Evolutionary conservation across 345 rosid species (phyloP).

Genomic region (Hibiscus mutabilis): DNA sequence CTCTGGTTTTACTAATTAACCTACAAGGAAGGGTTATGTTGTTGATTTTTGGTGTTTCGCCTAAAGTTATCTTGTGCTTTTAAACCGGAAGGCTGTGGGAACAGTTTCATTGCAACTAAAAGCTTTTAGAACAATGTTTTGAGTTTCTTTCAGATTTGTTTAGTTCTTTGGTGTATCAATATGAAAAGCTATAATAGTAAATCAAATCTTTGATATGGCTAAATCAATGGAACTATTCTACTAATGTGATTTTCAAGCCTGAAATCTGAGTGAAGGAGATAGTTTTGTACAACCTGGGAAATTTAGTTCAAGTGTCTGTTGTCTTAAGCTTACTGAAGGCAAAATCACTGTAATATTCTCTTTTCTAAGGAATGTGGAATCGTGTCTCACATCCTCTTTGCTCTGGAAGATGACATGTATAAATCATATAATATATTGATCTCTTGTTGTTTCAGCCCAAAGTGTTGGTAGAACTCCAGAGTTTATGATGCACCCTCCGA

Average conservation of each 20-base stretch:
- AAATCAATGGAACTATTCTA: neutral
- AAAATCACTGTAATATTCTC: neutral
- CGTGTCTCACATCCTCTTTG: neutral
- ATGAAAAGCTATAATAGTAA: no score
- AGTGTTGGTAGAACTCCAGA: constrained; percentile 29
- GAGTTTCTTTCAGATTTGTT: no score
- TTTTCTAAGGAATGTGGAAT: neutral
- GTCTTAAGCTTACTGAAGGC: neutral
- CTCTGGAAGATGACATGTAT: constrained; percentile 3
- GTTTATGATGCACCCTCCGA: constrained; percentile 47
- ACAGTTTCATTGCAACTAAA: no score
- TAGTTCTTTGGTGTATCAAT: no score
- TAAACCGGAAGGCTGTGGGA: no score
- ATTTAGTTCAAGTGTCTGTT: neutral
- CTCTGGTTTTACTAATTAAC: no score
- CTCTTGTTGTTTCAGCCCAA: constrained; percentile 38
- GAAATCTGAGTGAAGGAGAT: neutral
- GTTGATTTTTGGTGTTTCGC: no score
- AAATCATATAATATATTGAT: neutral
- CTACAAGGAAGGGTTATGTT: no score
- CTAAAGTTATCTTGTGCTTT: no score
- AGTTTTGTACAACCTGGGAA: neutral
- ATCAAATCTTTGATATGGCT: neutral
- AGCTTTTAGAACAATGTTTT: no score
- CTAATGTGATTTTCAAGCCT: neutral